phyloP scores from a whole-genome alignment of 495 filamentous ascomycete species.

The Penicillium odoratum region DNA sequence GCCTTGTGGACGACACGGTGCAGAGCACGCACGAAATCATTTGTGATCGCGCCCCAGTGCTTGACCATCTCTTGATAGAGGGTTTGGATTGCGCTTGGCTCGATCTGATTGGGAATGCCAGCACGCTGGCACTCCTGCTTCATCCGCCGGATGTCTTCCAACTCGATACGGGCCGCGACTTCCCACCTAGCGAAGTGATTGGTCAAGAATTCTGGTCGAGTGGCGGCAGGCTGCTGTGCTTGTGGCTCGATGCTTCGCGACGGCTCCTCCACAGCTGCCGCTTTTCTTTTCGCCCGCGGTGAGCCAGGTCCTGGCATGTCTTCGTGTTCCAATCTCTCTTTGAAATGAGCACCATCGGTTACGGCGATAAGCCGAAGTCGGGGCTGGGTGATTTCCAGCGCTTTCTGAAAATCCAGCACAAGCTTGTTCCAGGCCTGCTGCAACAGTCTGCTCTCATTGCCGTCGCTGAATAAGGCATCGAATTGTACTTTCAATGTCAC shows the following conservation, averaged over 20 bases:
- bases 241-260: neutral
- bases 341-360: conserved; percentile 7
- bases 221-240: neutral
- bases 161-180: conserved; percentile 4
- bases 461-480: conserved; percentile 36
- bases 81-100: conserved; percentile 43
- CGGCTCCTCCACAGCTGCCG: neutral
- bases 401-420: conserved; percentile 36
- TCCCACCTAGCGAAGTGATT: conserved; percentile 19
- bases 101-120: conserved; percentile 40
- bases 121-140: conserved; percentile 39
- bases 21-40: conserved; percentile 30
- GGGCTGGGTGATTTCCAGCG: conserved; percentile 36
- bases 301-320: conserved; percentile 16
- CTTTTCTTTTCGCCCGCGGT: conserved; percentile 22
- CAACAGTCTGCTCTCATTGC: conserved; percentile 29
- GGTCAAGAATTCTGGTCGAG: conserved; percentile 11
- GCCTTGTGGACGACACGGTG: conserved; percentile 30
- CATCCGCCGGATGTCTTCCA: conserved; percentile 19
- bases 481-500: conserved; percentile 33
- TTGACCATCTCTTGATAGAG: conserved; percentile 39
- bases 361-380: conserved; percentile 21
- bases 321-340: conserved; percentile 25
- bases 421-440: conserved; percentile 39
- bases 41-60: conserved; percentile 39